Evolutionary conservation across 2,329 filamentous ascomycete genomes (phyloP), one percentile per base, ranked within the genome.

Genomic region (Xylariaceae sp.): DNA sequence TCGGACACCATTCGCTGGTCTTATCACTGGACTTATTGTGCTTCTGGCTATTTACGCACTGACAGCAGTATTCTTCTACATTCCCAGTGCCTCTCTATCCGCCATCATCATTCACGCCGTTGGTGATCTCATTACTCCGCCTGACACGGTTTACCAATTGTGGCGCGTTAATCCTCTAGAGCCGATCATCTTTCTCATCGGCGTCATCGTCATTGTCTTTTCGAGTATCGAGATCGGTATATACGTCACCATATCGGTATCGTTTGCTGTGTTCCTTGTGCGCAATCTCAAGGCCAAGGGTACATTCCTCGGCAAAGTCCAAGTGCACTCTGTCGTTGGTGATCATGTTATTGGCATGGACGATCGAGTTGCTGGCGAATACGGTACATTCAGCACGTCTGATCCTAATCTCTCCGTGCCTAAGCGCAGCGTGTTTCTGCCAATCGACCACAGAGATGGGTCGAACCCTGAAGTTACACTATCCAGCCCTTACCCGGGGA

Each of bases 61-160:
- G 43, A 86, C 92, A 0, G 83, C 86, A 0, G 85, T 96, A 27
- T 97, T 97, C 77, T 96, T 85, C 73, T 97, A 94, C 69, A 96
- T 97, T 51, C 90, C 92, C 0, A 87, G 78, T 53, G 83, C 91
- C 5, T 79, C 85, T 3, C 80, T 97, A 2, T 79, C 91, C 0
- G 94, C 85, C 22, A 89, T 97, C 63, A 96, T 97, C 58, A 96
- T 97, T 55, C 92, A 97, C 66, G 94, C 94, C 2, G 92, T 97
- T 2, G 88, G 89, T 50, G 92, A 97, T 66, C 73, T 99, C 48
- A 89, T 97, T 66, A 95, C 91, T 0, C 85, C 90, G 0, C 92
- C 92, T 5, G 90, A 95, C 66, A 91, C 87, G 0, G 80, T 97
- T 11, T 96, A 96, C 68, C 87, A 94, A 62, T 99, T 97, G 73